These are phyloP conservation scores for Rosellinia necatrix DNA, from an alignment of 2,329 filamentous ascomycete genomes.

Conservation along the genomic window DNA sequence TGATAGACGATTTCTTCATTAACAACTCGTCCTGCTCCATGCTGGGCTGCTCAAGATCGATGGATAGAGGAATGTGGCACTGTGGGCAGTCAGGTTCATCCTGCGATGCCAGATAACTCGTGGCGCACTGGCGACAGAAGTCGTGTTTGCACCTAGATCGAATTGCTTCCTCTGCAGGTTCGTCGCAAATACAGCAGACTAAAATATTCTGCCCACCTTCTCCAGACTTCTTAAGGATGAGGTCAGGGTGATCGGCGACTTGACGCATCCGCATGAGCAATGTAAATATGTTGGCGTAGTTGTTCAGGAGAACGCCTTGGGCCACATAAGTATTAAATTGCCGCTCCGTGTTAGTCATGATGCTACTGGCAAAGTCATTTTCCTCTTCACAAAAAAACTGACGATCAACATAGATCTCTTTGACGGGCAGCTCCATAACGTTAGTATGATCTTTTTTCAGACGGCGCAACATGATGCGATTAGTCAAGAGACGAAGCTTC, in stretches of 20 bases:
- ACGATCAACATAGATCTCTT: constrained; percentile 88
- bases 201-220: constrained; percentile 88
- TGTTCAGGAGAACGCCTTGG: constrained; percentile 91
- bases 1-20: constrained; percentile 95
- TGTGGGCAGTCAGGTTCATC: constrained; percentile 81
- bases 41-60: constrained; percentile 93
- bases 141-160: constrained; percentile 92
- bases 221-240: constrained; percentile 86
- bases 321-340: constrained; percentile 96
- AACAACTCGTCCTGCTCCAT: constrained; percentile 87
- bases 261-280: constrained; percentile 99
- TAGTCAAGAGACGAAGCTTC: constrained; percentile 86
- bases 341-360: constrained; percentile 89
- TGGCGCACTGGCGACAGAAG: constrained; percentile 82
- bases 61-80: constrained; percentile 86
- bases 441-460: constrained; percentile 93
- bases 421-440: constrained; percentile 94
- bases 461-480: constrained; percentile 92
- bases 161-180: constrained; percentile 92
- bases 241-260: constrained; percentile 92
- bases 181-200: constrained; percentile 94
- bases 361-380: constrained; percentile 91
- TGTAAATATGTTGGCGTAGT: constrained; percentile 98
- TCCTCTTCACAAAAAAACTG: constrained; percentile 98
- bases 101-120: constrained; percentile 78